Base-by-base conservation (phyloP, 345 rosid genomes). In the Salix exigua region DNA sequence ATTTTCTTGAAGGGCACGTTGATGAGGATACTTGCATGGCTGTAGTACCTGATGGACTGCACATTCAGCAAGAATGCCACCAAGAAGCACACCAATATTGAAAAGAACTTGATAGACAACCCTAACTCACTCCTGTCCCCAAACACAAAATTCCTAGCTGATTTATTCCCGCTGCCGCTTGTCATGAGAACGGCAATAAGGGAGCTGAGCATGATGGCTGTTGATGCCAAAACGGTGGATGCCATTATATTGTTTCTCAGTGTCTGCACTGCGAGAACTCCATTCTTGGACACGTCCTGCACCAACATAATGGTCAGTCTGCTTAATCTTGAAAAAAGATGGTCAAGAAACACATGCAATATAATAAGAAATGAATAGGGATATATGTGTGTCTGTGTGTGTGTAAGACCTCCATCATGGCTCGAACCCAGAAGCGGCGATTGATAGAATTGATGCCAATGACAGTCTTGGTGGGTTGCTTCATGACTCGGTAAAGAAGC, bases 171-270 rank as follows among this genome's bases (percentile, higher is more conserved):
- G 3, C 30, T 23, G 28, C 75, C 81, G 60, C 81, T 75, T 0
- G 86, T 78, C 96, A 94, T 92, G 65, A 94, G 77, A 16, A 91
- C 77, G 0, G 94, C 98, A 23, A 91, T 87, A 25, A 93, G 86
- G 7, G 95, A 93, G 86, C 97, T 87, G 16, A 93, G 82, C 91
- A 83, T 91, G 77, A 93, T 91, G 2, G 97, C 97, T 2, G 94
- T 91, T 16, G 97, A 91, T 28, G 97, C 98, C 76, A 94, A 81
- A 10, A 94, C 82, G 35, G 97, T 94, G 37, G 98, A 94, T 13
- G 98, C 97, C 98, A 94, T 94, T 80, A 92, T 92, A 88, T 94
- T 94, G 86, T 92, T 94, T 38, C 97, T 78, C 55, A 94, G 82
- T 18, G 97, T 92, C 78, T 94, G 98, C 67, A 94, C 98, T 21